These are phyloP conservation scores for Magnusiomyces paraingens DNA, from an alignment of 1,139 yeast genomes.

Conservation along the genomic window DNA sequence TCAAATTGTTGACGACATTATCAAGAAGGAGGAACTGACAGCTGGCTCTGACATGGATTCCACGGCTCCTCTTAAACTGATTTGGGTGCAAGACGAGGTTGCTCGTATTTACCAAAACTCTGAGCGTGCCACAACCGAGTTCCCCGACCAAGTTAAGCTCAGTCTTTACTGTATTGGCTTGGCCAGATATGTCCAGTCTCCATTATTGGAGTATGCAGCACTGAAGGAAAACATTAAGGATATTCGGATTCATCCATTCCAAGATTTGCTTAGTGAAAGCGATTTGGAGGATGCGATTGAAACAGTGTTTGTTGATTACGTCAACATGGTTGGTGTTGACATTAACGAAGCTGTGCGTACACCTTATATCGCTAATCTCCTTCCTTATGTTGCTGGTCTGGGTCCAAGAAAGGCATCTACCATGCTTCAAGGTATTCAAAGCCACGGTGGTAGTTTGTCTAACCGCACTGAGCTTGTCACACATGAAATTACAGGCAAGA, in stretches of 20 bases:
- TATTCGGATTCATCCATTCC: slow-evolving; percentile 68
- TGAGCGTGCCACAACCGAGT: slow-evolving; percentile 65
- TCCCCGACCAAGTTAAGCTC: slow-evolving; percentile 79
- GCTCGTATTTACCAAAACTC: slow-evolving; percentile 86
- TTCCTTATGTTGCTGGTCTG: slow-evolving; percentile 80
- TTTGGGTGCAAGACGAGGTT: slow-evolving; percentile 91
- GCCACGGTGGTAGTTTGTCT: slow-evolving; percentile 61
- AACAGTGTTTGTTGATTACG: slow-evolving; percentile 81
- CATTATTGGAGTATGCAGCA: slow-evolving; percentile 80
- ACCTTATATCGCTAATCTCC: slow-evolving; percentile 57
- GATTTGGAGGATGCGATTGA: slow-evolving; percentile 61
- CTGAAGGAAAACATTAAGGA: slow-evolving; percentile 69
- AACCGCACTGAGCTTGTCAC: slow-evolving; percentile 76
- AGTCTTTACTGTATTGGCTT: slow-evolving; percentile 84
- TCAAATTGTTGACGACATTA: slow-evolving; percentile 52
- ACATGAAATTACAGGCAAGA: slow-evolving; percentile 69
- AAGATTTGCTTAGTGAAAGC: slow-evolving; percentile 62
- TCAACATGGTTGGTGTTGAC: slow-evolving; percentile 88
- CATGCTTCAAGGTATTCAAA: slow-evolving; percentile 70
- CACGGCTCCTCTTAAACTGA: slow-evolving; percentile 47
- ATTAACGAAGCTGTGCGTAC: slow-evolving; percentile 84
- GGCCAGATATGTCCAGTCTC: slow-evolving; percentile 87
- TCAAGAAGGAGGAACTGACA: slow-evolving; percentile 46
- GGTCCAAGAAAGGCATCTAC: slow-evolving; percentile 96
- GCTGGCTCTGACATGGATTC: slow-evolving; percentile 46